Evolutionary conservation across 306 rosid genomes (phyloP), one percentile per base, ranked within the genome.

Genomic region (Comarum palustre): DNA sequence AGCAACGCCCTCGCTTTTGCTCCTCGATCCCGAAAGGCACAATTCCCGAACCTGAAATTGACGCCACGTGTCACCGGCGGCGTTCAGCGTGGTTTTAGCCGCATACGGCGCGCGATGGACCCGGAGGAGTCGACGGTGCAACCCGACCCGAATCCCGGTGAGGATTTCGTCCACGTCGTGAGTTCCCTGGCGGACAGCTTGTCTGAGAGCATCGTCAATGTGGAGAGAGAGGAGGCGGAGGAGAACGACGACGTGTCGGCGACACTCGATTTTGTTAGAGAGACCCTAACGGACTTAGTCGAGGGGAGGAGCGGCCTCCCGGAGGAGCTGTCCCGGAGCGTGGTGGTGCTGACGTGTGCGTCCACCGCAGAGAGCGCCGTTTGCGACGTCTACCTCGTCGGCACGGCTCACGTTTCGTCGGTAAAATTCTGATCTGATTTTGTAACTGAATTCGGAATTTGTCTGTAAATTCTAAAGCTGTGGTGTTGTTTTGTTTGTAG

Each of bases 321-420:
- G 17, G 90, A 78, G 55, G 99, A 94, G 66, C 90, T 94, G 11
- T 76, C 88, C 1, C 79, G 84, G 82, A 91, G 90, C 81, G 91
- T 89, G 70, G 8, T 88, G 62, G 63, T 73, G 54, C 87, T 94
- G 75, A 77, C 88, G n/a, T 94, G 99, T 74, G 95, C 91, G 38
- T 86, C 97, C 8, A 12, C 87, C 22, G 86, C 90, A 12, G 86
- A 71, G 17, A 84, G 89, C 52, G 90, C 89, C 43, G 81, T 89
- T 54, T 94, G 99, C 69, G 85, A 94, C 15, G 99, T 94, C 9
- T 85, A 88, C 77, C 34, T 94, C 64, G 95, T 94, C 27, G 99
- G 99, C 66, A 91, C 97, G 22, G 96, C 96, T 52, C 99, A 94
- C 58, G 97, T 94, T 43, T 94, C 99, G 4, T 80, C 75, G 92